Base-by-base conservation (phyloP, 139 green algal species). In the Micractinium conductrix region DNA sequence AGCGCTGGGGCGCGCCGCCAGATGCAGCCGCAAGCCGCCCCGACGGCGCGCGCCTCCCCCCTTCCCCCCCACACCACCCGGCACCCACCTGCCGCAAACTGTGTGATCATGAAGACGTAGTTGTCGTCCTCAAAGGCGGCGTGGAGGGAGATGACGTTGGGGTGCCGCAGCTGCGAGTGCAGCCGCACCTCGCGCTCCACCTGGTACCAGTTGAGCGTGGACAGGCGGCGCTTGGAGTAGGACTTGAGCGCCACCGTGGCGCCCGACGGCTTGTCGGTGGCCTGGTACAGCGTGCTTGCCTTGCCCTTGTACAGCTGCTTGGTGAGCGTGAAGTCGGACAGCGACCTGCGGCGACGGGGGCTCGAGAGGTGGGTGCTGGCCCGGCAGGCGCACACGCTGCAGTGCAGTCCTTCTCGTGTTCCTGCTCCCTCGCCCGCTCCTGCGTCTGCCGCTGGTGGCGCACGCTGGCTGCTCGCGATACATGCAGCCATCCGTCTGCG, bases 291-390 rank as follows among this genome's bases (percentile, higher is more conserved):
- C 33, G 92, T 70, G 1, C 89, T 93, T 1, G 88, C 92, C 71
- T 96, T 96, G 38, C 93, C 93, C 33, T 89, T 87, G 86, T 96
- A 95, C 85, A 96, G 87, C 87, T 95, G 88, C 84, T 93, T 93
- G 35, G 89, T 84, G 38, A 96, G 85, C 17, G 91, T 84, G 82
- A 93, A 96, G 68, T 96, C 90, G 8, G 94, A 88, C 12, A 95
- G 67, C 4, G 83, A 79, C 93, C 93, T 95, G 90, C 19, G 37
- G 48, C 14, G 45, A 2, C 14, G 68, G 19, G 17, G 14, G 21
- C n/a, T 16, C 37, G 37, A 26, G 37, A 8, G 2, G 65, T n/a
- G n/a, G n/a, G n/a, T n/a, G n/a, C n/a, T n/a, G n/a, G n/a, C n/a
- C n/a, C n/a, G n/a, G n/a, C n/a, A n/a, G n/a, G n/a, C n/a, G n/a